phyloP scores from a whole-genome alignment of 257 asterid genomes.

The Oldenlandia corymbosa region DNA sequence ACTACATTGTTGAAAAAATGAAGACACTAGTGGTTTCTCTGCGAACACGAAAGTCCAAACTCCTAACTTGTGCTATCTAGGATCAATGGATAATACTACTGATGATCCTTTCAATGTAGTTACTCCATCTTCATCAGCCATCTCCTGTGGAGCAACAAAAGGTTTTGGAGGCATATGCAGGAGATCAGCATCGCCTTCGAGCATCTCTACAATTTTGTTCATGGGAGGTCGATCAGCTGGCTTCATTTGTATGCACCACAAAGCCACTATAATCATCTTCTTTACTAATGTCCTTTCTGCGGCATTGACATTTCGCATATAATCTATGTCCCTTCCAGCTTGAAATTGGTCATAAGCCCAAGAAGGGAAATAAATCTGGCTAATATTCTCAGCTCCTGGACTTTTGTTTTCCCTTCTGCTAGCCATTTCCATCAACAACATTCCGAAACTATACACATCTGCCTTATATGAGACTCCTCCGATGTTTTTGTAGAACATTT shows the following conservation, averaged over 20 bases:
- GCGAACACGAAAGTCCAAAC: background rate
- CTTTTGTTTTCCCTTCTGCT: slow-evolving; percentile 27
- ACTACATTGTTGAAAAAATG: too few species aligned
- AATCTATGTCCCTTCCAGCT: slow-evolving; percentile 34
- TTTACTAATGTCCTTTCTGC: slow-evolving; percentile 42
- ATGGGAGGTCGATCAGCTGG: slow-evolving; percentile 40
- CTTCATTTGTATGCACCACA: slow-evolving; percentile 56
- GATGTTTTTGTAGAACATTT: slow-evolving; percentile 29
- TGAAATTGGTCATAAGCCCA: slow-evolving; percentile 39
- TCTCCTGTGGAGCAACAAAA: slow-evolving; percentile 23
- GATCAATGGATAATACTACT: slow-evolving; percentile 2
- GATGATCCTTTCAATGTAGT: background rate
- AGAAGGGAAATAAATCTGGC: slow-evolving; percentile 39
- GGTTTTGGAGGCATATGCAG: slow-evolving; percentile 40
- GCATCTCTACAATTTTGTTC: slow-evolving; percentile 48
- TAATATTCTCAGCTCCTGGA: slow-evolving; percentile 18
- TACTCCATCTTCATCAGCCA: slow-evolving; percentile 13
- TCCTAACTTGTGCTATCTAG: background rate
- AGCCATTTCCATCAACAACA: slow-evolving; percentile 51
- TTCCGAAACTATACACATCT: slow-evolving; percentile 58
- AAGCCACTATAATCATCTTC: slow-evolving; percentile 41
- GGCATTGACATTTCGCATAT: slow-evolving; percentile 17
- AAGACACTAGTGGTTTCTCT: background rate
- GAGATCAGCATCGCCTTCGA: slow-evolving; percentile 31
- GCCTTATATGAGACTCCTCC: slow-evolving; percentile 42